phyloP scores from a whole-genome alignment of 140 eudicot genomes.

The Bidens hawaiensis region DNA sequence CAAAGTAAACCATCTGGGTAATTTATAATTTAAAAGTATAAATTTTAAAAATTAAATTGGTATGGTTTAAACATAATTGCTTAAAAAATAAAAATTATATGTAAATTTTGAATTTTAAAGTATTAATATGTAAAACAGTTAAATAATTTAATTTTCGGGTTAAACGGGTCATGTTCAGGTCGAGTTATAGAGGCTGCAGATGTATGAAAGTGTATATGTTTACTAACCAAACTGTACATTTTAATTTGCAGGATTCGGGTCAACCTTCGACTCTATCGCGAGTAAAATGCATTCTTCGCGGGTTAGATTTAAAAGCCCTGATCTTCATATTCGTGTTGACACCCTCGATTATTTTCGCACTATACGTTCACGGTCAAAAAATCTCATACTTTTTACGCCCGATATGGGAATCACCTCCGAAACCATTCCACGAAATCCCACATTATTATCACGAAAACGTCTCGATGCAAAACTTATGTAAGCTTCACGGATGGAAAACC shows the following conservation, averaged over 20 bases:
- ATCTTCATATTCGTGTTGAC: slow-evolving; percentile 59
- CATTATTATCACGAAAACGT: slow-evolving; percentile 91
- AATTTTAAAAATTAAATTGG: no score
- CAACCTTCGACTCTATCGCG: slow-evolving; percentile 46
- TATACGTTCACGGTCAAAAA: slow-evolving; percentile 79
- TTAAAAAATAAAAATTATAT: no score
- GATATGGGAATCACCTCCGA: slow-evolving; percentile 91
- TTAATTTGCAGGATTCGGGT: slow-evolving; percentile 53
- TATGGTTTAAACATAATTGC: no score
- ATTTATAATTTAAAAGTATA: no score
- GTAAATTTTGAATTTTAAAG: no score
- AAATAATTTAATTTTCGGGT: no score
- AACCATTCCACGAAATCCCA: slow-evolving; percentile 81
- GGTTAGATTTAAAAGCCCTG: slow-evolving; percentile 62
- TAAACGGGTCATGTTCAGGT: no score
- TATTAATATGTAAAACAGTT: no score
- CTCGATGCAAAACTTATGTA: slow-evolving; percentile 81
- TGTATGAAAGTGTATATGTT: neutral
- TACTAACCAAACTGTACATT: slow-evolving; percentile 11
- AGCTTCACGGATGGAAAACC: slow-evolving; percentile 90
- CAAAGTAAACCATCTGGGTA: no score
- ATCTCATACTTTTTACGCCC: slow-evolving; percentile 86
- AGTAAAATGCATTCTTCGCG: slow-evolving; percentile 73
- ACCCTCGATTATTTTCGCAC: slow-evolving; percentile 51
- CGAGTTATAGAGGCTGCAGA: neutral